Percentiles rank a stretch among this genome's conserved stretches.
Evolutionary conservation across 805 yeast genomes (phyloP).

Genomic region (Candida berthetii): DNA sequence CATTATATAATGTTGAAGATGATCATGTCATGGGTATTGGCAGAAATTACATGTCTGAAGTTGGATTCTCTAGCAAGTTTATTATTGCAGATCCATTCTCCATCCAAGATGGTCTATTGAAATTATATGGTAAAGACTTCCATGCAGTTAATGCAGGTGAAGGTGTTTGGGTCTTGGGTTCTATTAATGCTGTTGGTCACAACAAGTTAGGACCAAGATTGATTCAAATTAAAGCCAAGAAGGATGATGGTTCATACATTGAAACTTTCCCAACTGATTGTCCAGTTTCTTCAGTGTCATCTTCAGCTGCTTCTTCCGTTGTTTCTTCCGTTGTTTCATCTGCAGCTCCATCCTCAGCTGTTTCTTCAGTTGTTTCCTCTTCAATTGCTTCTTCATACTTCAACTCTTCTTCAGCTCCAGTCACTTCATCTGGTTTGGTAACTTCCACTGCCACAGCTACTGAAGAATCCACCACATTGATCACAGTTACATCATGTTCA

Average conservation of each 20-base stretch:
- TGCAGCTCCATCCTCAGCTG: conserved; percentile 11
- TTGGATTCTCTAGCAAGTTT: conserved; percentile 3
- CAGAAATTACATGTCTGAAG: conserved; percentile 9
- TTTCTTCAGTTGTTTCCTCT: conserved; percentile 8
- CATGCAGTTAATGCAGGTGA: conserved; percentile 14
- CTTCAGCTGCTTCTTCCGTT: too few relatives aligned
- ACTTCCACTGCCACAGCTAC: conserved; percentile 16
- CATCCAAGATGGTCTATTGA: conserved; percentile 9
- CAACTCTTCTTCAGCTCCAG: conserved; percentile 6
- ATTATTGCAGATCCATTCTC: conserved; percentile 8
- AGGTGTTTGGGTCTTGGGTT: conserved; percentile 10
- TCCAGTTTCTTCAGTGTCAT: conserved; percentile 7
- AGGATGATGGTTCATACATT: not conserved
- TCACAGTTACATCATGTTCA: conserved; percentile 19
- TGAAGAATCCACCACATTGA: conserved; percentile 19
- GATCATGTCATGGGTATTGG: conserved; percentile 9
- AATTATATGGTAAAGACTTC: conserved; percentile 11
- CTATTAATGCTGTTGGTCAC: conserved; percentile 8
- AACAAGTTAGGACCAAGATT: not conserved
- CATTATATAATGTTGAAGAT: conserved; percentile 4
- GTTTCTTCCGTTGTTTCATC: conserved; percentile 4
- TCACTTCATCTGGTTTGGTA: conserved; percentile 6
- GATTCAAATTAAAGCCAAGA: not conserved
- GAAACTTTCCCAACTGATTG: conserved; percentile 4
- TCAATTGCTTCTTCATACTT: conserved; percentile 8